Evolutionary conservation across 2,329 filamentous ascomycete genomes (phyloP).

Genomic region (Pezizomycotina sp.): DNA sequence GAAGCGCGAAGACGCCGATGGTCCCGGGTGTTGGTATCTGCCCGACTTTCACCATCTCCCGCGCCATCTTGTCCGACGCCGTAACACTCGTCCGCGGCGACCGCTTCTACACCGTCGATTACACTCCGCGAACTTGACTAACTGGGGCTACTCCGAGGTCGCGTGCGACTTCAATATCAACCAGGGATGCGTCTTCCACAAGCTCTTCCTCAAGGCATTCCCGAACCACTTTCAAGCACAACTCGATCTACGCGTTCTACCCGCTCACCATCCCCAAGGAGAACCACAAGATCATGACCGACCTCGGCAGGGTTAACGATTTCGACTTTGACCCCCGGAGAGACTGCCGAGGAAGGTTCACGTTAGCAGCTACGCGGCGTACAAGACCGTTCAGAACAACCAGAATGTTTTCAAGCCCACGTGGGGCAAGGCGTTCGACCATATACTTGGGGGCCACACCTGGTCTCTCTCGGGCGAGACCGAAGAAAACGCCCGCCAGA

Average conservation of each 20-base stretch:
- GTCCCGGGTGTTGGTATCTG: conserved; percentile 55
- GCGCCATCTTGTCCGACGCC: conserved; percentile 61
- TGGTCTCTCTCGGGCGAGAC: conserved; percentile 42
- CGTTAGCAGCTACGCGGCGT: conserved; percentile 44
- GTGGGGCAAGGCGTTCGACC: conserved; percentile 48
- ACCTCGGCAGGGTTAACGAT: conserved; percentile 47
- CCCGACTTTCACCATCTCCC: conserved; percentile 59
- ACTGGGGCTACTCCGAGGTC: conserved; percentile 66
- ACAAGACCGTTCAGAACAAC: conserved; percentile 45
- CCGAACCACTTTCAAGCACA: conserved; percentile 59
- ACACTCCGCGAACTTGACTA: conserved; percentile 55
- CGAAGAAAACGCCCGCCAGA: conserved; percentile 35
- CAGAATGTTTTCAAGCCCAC: conserved; percentile 45
- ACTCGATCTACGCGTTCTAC: conserved; percentile 70
- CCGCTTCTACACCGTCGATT: conserved; percentile 60
- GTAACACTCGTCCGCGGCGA: conserved; percentile 65
- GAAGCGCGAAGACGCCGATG: conserved; percentile 62
- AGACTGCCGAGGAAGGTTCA: conserved; percentile 37
- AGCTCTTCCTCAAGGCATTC: conserved; percentile 63
- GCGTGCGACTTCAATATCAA: conserved; percentile 57
- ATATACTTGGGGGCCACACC: conserved; percentile 41
- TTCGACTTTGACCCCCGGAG: conserved; percentile 52
- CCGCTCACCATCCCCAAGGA: conserved; percentile 54
- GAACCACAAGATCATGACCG: conserved; percentile 54
- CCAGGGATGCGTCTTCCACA: conserved; percentile 72